phyloP scores from a whole-genome alignment of 768 basidiomycete genomes.

The Rhodotorula babjevae region DNA sequence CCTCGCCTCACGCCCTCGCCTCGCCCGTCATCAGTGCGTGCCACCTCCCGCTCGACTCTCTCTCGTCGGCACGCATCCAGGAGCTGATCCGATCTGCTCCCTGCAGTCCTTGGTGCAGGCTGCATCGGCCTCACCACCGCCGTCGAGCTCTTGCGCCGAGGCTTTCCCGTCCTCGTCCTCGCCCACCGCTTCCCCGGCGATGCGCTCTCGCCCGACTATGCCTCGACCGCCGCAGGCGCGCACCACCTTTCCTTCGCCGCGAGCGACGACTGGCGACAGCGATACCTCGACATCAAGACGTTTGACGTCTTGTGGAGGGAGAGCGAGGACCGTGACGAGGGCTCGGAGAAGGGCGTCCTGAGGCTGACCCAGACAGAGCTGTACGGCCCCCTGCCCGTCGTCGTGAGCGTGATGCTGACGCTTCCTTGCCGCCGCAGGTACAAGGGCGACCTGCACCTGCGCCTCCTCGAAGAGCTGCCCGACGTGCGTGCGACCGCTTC shows the following conservation, averaged over 20 bases:
- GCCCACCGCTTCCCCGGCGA: slow-evolving; percentile 46
- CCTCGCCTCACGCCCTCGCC: background rate
- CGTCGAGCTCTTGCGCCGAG: slow-evolving; percentile 43
- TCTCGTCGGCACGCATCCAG: too few relatives aligned
- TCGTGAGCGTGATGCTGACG: background rate
- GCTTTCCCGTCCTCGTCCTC: slow-evolving; percentile 43
- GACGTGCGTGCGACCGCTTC: slow-evolving; percentile 41
- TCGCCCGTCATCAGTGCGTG: slow-evolving; percentile 20
- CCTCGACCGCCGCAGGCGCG: slow-evolving; percentile 45
- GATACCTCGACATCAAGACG: slow-evolving; percentile 43
- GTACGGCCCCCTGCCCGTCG: slow-evolving; percentile 34
- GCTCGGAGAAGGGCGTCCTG: slow-evolving; percentile 42
- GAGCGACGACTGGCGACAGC: slow-evolving; percentile 44
- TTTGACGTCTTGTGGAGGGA: slow-evolving; percentile 45
- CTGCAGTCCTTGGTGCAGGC: slow-evolving; percentile 46
- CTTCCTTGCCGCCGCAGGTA: background rate
- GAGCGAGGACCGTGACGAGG: slow-evolving; percentile 32
- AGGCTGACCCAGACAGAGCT: slow-evolving; percentile 46
- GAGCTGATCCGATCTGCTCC: background rate
- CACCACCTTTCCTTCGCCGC: slow-evolving; percentile 49
- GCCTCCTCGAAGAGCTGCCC: slow-evolving; percentile 46
- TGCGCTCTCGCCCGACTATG: slow-evolving; percentile 42
- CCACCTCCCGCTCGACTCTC: background rate
- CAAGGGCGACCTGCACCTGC: slow-evolving; percentile 42
- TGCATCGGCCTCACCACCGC: slow-evolving; percentile 49